Base-by-base conservation (phyloP, 345 rosid genomes). In the Eucalyptus rudis region DNA sequence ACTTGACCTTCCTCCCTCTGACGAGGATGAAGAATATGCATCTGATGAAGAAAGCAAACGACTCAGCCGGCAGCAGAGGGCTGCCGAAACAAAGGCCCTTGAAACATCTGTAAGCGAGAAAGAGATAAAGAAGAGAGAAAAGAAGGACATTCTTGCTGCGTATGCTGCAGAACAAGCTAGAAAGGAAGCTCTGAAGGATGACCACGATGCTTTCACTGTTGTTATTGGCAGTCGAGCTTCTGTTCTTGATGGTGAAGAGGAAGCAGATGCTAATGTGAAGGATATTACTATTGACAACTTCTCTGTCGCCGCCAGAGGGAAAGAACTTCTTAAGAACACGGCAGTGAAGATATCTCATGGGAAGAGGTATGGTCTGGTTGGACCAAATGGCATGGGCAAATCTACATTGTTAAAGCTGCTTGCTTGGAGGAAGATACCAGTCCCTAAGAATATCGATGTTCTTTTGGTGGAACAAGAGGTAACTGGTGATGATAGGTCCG, bases 371-470 rank as follows among this genome's bases (percentile, higher is more conserved):
- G 99, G 99, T 47, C 93, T 98, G 91, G 96, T 98, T 51, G 99
- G 99, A 86, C 99, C 99, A 2, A 98, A 97, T 90, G 99, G 99
- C 33, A 97, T 91, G 96, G 99, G 99, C 33, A 98, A 98, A 92
- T 98, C 99, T 89, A 97, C 99, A 4, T 86, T 98, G 89, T 91
- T 97, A 89, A 98, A 97, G 96, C 96, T 97, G 87, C 96, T 98
- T 89, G 98, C 99, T 59, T 98, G 99, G 99, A 94, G 99, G 94
- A 97, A 96, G 95, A 94, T 97, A 90, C 99, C 99, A 1, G 98
- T 98, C 44, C 99, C 99, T 0, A 97, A 93, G 91, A 97, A 98
- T 89, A 98, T 98, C 84, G 99, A 98, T 92, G 99, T 98, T 89
- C 97, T 97, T 86, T 91, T 97, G 90, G 99, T 97, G 89, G 99